A percentile compares a stretch with the other conserved stretches of the same genome.
Conservation (phyloP, 73 alveolate species). For the Paraurostyla sp. region DNA sequence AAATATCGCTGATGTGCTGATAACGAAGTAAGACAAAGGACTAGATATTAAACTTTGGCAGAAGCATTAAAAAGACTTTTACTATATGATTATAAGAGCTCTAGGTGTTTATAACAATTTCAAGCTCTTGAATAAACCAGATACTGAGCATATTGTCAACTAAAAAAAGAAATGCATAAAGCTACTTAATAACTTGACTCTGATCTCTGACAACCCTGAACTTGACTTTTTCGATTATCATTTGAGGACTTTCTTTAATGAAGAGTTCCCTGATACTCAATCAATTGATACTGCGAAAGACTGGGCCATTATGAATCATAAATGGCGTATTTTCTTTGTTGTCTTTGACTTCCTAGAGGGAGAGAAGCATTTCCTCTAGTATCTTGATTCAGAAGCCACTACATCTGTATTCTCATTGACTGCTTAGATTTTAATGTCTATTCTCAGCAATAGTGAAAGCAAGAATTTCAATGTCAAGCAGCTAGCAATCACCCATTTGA, state of each 20-base stretch:
- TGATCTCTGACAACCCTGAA: neutral
- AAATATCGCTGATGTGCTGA: constrained; percentile 25
- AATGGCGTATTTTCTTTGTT: constrained; percentile 49
- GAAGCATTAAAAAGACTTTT: constrained; percentile 9
- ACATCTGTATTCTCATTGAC: neutral
- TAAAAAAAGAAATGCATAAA: constrained; percentile 17
- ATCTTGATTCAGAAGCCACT: constrained; percentile 20
- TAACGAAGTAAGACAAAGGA: constrained; percentile 21
- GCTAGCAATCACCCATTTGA: neutral
- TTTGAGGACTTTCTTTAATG: constrained; percentile 26
- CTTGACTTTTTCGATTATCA: neutral
- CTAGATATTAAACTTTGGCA: constrained; percentile 2
- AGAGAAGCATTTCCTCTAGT: neutral
- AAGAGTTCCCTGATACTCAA: constrained; percentile 12
- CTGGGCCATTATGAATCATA: neutral
- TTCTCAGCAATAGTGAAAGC: constrained; percentile 7
- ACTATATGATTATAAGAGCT: constrained; percentile 26
- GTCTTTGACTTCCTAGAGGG: constrained; percentile 38
- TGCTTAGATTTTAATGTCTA: neutral
- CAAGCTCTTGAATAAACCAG: constrained; percentile 53
- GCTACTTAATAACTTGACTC: neutral
- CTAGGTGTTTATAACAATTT: constrained; percentile 41
- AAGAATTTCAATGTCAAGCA: constrained; percentile 15
- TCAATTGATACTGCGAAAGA: neutral
- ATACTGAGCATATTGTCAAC: constrained; percentile 42